phyloP scores from a whole-genome alignment of 352 stramenopile genomes.

The Globisporangium splendens region DNA sequence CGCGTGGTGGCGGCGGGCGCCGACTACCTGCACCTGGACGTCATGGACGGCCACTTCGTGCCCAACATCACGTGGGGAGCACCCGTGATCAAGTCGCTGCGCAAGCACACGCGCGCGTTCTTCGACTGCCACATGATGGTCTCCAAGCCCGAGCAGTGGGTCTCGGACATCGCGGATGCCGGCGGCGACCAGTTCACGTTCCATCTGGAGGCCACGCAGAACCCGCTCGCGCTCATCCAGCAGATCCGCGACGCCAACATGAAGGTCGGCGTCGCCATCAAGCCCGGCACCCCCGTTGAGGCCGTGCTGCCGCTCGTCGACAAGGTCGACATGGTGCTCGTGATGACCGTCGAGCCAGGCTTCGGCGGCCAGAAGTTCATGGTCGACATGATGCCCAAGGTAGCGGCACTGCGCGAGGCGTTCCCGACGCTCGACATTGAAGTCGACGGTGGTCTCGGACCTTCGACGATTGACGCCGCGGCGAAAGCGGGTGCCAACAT shows the following conservation, averaged over 20 bases:
- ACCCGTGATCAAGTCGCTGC: conserved; percentile 93
- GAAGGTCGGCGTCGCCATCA: conserved; percentile 95
- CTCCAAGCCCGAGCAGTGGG: conserved; percentile 93
- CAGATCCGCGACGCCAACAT: conserved; percentile 88
- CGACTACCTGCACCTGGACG: conserved; percentile 96
- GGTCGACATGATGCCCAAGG: conserved; percentile 94
- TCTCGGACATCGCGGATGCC: conserved; percentile 93
- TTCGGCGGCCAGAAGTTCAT: conserved; percentile 98
- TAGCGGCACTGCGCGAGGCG: conserved; percentile 82
- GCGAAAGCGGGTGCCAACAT: conserved; percentile 95
- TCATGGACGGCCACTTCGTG: conserved; percentile 99
- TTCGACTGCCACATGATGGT: conserved; percentile 99
- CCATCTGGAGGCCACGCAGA: conserved; percentile 88
- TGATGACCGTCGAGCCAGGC: conserved; percentile 98
- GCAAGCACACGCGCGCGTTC: conserved; percentile 84
- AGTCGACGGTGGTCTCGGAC: conserved; percentile 95
- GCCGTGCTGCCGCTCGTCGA: conserved; percentile 79
- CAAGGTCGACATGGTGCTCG: conserved; percentile 93
- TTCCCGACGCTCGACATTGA: conserved; percentile 96
- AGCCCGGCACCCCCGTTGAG: conserved; percentile 92
- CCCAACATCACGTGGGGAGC: conserved; percentile 96
- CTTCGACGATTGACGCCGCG: conserved; percentile 92
- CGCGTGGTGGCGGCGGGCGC: conserved; percentile 89
- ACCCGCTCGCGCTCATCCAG: conserved; percentile 74
- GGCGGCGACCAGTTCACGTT: conserved; percentile 96